A percentile compares a stretch with the other conserved stretches of the same genome.
Evolutionary conservation across 306 rosid species (phyloP).

Genomic region (Lupinus albus): DNA sequence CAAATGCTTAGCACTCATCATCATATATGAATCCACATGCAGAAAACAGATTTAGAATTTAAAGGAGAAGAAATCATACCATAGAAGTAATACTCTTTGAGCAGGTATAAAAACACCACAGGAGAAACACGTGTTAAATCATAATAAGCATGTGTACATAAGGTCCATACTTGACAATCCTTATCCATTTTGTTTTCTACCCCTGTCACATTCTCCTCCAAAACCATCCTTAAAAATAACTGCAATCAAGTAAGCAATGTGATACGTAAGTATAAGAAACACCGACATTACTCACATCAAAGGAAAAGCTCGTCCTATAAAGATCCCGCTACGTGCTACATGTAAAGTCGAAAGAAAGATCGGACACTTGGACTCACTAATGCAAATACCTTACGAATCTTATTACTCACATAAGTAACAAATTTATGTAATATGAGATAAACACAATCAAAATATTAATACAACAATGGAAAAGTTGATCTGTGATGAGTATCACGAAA

Average conservation of each 20-base stretch:
- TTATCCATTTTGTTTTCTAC: slow-evolving; percentile 37
- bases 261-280: background rate
- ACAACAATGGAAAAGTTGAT: background rate
- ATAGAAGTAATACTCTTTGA: slow-evolving; percentile 75
- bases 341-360: no score
- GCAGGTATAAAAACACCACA: slow-evolving; percentile 71
- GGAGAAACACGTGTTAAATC: slow-evolving; percentile 75
- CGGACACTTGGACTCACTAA: no score
- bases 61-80: slow-evolving; percentile 56
- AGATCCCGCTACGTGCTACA: no score
- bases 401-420: background rate
- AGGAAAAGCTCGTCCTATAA: no score
- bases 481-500: background rate
- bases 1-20: slow-evolving; percentile 29
- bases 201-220: slow-evolving; percentile 52
- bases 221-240: slow-evolving; percentile 54
- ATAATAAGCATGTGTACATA: slow-evolving; percentile 69
- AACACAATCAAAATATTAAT: slow-evolving; percentile 13
- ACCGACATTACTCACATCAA: background rate
- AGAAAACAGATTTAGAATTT: slow-evolving; percentile 9
- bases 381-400: no score
- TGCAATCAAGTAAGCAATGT: slow-evolving; percentile 8
- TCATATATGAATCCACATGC: background rate
- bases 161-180: slow-evolving; percentile 41
- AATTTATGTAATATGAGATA: background rate